Base-by-base conservation (phyloP, 139 green algal genomes). In the Eudorina sp. region DNA sequence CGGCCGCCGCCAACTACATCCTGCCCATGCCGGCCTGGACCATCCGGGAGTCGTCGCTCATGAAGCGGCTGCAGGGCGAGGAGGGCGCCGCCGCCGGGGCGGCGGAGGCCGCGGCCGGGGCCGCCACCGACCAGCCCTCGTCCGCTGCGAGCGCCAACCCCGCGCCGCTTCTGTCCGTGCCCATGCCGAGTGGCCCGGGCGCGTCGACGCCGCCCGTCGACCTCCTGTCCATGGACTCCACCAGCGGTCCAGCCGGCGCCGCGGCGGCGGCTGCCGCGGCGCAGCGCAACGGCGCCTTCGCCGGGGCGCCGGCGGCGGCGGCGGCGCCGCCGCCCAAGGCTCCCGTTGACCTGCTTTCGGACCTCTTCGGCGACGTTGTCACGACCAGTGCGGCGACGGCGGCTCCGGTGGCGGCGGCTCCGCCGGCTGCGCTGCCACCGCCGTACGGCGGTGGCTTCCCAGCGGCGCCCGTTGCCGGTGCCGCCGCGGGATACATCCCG, bases 1-100 rank as follows among this genome's bases (percentile, higher is more conserved):
- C 86, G 6, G 83, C 92, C 27, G 51, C 89, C 14, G 29, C 58
- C 29, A 84, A 89, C 64, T 97, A 96, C 82, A 84, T 98, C 53
- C 92, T 95, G 74, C 94, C 95, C 36, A 96, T 98, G 93, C 96
- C 96, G 18, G 93, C 91, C 48, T 98, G 96, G 96, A 93, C 96
- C 48, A 81, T 88, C 84, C 90, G 94, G 43, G 92, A 95, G 90
- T 96, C 92, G 8, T 91, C 94, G 53, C 91, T 97, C 86, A 90
- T 98, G 78, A 94, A 94, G 29, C 93, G 94, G 38, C 90, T 98
- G 83, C 91, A 92, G 46, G 88, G 95, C 82, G 86, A 89, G 31
- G 93, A 95, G 85, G 72, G 78, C 38, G 60, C 79, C 25, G 48
- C 25, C 23, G 48, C 66, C 34, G 53, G 46, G 64, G 58, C 25